These are phyloP conservation scores for Pseudocercospora ulei DNA, from an alignment of 2,329 filamentous ascomycete genomes.

Conservation along the genomic window DNA sequence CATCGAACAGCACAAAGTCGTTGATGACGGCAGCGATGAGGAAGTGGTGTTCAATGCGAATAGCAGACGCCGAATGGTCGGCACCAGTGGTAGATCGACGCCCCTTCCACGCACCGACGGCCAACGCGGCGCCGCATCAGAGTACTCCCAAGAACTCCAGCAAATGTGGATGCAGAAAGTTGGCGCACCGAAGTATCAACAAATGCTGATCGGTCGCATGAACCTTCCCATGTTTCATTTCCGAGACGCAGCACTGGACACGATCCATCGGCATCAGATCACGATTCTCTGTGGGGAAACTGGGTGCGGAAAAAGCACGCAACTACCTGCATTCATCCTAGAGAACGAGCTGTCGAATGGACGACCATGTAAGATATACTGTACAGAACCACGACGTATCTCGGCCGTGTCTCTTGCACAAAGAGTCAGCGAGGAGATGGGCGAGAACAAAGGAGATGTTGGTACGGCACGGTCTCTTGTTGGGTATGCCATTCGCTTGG, in stretches of 20 bases:
- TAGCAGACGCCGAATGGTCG: slow-evolving; percentile 46
- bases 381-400: slow-evolving; percentile 88
- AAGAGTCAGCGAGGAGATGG: slow-evolving; percentile 88
- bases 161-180: slow-evolving; percentile 47
- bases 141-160: slow-evolving; percentile 38
- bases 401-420: slow-evolving; percentile 90
- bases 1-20: slow-evolving; percentile 47
- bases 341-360: slow-evolving; percentile 78
- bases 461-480: slow-evolving; percentile 76
- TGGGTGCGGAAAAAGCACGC: slow-evolving; percentile 93
- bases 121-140: slow-evolving; percentile 10
- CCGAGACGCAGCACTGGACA: slow-evolving; percentile 62
- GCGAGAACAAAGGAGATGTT: slow-evolving; percentile 70
- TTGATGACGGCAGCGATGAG: slow-evolving; percentile 43
- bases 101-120: slow-evolving; percentile 25
- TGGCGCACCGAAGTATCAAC: slow-evolving; percentile 52
- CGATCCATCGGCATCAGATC: slow-evolving; percentile 70
- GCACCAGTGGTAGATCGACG: slow-evolving; percentile 30
- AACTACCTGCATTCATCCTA: slow-evolving; percentile 87
- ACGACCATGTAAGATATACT: slow-evolving; percentile 80
- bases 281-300: slow-evolving; percentile 95
- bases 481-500: slow-evolving; percentile 86
- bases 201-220: slow-evolving; percentile 68
- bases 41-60: slow-evolving; percentile 63
- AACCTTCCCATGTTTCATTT: slow-evolving; percentile 86